Evolutionary conservation across 768 basidiomycete genomes (phyloP).

Genomic region (Termitomyces sp.): DNA sequence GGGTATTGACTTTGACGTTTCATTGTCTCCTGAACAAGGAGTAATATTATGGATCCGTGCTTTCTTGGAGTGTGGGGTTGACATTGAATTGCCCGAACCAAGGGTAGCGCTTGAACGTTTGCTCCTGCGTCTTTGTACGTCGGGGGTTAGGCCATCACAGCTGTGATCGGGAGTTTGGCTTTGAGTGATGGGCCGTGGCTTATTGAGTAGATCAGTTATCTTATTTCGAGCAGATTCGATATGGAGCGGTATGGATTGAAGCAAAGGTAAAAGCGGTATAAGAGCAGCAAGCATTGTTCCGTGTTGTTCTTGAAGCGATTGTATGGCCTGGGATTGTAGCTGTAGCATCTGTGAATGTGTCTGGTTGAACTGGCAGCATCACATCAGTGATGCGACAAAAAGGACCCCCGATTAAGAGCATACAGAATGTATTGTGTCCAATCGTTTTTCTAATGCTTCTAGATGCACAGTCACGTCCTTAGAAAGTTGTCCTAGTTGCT

Average conservation of each 20-base stretch:
- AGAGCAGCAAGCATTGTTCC: slow-evolving; percentile 47
- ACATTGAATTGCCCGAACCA: slow-evolving; percentile 6
- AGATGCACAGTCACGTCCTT: slow-evolving; percentile 37
- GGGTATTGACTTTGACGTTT: neutral
- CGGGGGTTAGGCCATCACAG: slow-evolving; percentile 2
- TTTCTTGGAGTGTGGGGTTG: slow-evolving; percentile 9
- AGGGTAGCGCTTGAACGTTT: slow-evolving; percentile 17
- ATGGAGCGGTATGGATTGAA: slow-evolving; percentile 55
- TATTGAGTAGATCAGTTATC: slow-evolving; percentile 25
- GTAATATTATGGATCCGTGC: neutral
- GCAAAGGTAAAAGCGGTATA: slow-evolving; percentile 52
- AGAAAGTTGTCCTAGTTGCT: slow-evolving; percentile 30
- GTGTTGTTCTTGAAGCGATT: slow-evolving; percentile 60
- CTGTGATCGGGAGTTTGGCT: slow-evolving; percentile 1
- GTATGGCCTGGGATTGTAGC: slow-evolving; percentile 49
- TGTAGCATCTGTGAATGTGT: slow-evolving; percentile 42
- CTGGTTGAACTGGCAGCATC: slow-evolving; percentile 36
- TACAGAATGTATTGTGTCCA: slow-evolving; percentile 53
- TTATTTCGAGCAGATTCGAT: slow-evolving; percentile 37
- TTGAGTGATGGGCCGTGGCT: slow-evolving; percentile 8
- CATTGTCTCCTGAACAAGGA: neutral
- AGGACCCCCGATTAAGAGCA: neutral
- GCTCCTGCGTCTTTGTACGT: neutral
- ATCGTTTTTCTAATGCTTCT: slow-evolving; percentile 44
- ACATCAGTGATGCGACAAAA: neutral